Evolutionary conservation across 2,329 filamentous ascomycete genomes (phyloP).

Genomic region (Pseudocercospora eumusae): DNA sequence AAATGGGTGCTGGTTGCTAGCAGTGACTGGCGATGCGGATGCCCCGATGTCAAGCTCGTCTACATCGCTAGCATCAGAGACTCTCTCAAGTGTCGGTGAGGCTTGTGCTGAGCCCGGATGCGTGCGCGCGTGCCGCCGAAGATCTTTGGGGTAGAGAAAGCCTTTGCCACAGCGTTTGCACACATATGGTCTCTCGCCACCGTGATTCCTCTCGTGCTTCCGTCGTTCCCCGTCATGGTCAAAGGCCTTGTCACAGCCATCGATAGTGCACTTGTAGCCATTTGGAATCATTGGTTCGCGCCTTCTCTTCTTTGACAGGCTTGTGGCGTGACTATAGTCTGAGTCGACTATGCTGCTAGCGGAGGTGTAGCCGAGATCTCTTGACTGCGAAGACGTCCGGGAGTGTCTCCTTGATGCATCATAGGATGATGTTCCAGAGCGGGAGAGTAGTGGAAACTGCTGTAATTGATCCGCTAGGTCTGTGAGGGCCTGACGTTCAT

Average conservation of each 20-base stretch:
- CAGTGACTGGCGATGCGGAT: neutral
- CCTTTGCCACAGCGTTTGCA: constrained; percentile 19
- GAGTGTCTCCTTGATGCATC: constrained; percentile 15
- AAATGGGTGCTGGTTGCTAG: neutral
- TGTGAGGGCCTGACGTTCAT: constrained; percentile 4
- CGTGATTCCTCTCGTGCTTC: constrained; percentile 20
- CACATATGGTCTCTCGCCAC: constrained; percentile 12
- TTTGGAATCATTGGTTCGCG: constrained; percentile 17
- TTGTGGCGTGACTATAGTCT: constrained; percentile 18
- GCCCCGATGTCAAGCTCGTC: constrained; percentile 3
- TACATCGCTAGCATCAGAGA: constrained; percentile 4
- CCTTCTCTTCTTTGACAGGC: constrained; percentile 17
- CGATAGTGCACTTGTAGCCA: constrained; percentile 14
- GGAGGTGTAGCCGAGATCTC: constrained; percentile 20
- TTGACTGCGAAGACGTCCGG: constrained; percentile 15
- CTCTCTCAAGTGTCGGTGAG: constrained; percentile 14
- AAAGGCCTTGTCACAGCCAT: constrained; percentile 15
- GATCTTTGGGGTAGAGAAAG: constrained; percentile 19
- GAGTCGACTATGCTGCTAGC: constrained; percentile 21
- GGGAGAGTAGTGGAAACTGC: constrained; percentile 15
- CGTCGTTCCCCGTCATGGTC: constrained; percentile 19
- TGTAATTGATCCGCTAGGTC: constrained; percentile 16
- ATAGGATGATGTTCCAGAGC: neutral
- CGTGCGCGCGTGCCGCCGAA: constrained; percentile 17
- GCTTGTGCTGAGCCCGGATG: constrained; percentile 17